A percentile compares a stretch with the other conserved stretches of the same genome.
phyloP scores from a whole-genome alignment of 2,329 filamentous ascomycete genomes.

The Chaetothyriales sp. region DNA sequence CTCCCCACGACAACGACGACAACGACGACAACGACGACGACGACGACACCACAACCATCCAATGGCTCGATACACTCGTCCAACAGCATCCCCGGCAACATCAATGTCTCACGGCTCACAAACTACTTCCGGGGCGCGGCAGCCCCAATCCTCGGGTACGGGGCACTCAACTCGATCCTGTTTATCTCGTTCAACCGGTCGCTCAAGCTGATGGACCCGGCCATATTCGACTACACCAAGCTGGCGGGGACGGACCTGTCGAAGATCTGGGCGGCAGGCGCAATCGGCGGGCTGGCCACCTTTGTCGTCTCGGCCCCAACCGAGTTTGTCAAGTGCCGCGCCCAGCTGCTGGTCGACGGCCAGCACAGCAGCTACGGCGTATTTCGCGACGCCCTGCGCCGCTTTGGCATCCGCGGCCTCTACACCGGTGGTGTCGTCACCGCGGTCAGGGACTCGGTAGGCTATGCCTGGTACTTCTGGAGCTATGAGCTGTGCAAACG shows the following conservation, averaged over 20 bases:
- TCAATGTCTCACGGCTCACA: not conserved
- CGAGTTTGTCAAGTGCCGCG: conserved; percentile 78
- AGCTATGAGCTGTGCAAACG: conserved; percentile 66
- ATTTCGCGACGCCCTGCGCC: conserved; percentile 43
- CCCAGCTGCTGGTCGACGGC: conserved; percentile 46
- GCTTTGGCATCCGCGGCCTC: conserved; percentile 50
- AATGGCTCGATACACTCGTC: not conserved
- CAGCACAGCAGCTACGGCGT: conserved; percentile 38
- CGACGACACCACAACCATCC: not conserved
- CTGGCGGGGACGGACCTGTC: conserved; percentile 37
- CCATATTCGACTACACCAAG: conserved; percentile 29
- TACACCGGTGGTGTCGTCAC: conserved; percentile 74
- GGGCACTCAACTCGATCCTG: conserved; percentile 75
- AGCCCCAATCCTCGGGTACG: conserved; percentile 77
- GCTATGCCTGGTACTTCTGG: conserved; percentile 98
- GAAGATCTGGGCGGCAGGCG: conserved; percentile 66
- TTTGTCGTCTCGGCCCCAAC: conserved; percentile 79
- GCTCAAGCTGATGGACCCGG: conserved; percentile 43
- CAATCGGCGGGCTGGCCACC: conserved; percentile 65
- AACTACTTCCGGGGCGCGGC: conserved; percentile 45
- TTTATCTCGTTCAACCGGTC: conserved; percentile 83
- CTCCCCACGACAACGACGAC: not conserved
- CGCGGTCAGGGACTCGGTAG: conserved; percentile 66
- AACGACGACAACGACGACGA: too few relatives aligned
- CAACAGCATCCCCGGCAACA: not conserved